These are phyloP conservation scores for Tephrocybe sp. DNA, from an alignment of 768 basidiomycete genomes.

Conservation along the genomic window DNA sequence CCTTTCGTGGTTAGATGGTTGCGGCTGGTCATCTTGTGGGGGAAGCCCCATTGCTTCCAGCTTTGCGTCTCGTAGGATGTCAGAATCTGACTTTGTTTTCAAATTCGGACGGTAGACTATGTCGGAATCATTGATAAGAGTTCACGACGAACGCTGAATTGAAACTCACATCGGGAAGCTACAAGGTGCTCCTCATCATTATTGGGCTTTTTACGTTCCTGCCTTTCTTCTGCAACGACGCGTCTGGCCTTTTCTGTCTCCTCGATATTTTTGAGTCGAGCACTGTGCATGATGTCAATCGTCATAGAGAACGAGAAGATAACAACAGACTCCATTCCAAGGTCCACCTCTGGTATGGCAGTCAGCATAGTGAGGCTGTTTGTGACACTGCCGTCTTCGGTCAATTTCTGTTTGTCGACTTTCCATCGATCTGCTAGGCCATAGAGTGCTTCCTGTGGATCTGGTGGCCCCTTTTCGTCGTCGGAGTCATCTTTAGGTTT, in stretches of 20 bases:
- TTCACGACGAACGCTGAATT: not conserved
- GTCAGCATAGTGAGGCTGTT: conserved; percentile 95
- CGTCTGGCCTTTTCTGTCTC: conserved; percentile 97
- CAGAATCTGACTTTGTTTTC: conserved; percentile 81
- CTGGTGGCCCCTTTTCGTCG: conserved; percentile 43
- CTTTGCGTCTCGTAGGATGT: conserved; percentile 85
- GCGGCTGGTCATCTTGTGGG: conserved; percentile 49
- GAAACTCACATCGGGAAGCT: conserved; percentile 79
- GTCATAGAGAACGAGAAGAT: not conserved
- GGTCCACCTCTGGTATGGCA: conserved; percentile 95
- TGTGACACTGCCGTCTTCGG: conserved; percentile 90
- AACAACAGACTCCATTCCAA: conserved; percentile 93
- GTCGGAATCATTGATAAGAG: conserved; percentile 9
- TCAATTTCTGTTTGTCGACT: conserved; percentile 51
- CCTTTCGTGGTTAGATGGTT: conserved; percentile 50
- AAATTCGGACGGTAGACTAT: conserved; percentile 84
- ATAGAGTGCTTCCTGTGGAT: conserved; percentile 80
- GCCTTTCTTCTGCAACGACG: conserved; percentile 69
- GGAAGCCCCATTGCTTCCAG: conserved; percentile 81
- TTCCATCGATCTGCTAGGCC: conserved; percentile 68
- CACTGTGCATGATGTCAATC: conserved; percentile 39
- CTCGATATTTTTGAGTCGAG: conserved; percentile 91
- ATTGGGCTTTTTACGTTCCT: conserved; percentile 50
- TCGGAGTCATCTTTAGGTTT: conserved; percentile 47
- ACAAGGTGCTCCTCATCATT: conserved; percentile 82